Evolutionary conservation across 2,329 filamentous ascomycete species (phyloP).

Genomic region (Cryphonectria radicalis): DNA sequence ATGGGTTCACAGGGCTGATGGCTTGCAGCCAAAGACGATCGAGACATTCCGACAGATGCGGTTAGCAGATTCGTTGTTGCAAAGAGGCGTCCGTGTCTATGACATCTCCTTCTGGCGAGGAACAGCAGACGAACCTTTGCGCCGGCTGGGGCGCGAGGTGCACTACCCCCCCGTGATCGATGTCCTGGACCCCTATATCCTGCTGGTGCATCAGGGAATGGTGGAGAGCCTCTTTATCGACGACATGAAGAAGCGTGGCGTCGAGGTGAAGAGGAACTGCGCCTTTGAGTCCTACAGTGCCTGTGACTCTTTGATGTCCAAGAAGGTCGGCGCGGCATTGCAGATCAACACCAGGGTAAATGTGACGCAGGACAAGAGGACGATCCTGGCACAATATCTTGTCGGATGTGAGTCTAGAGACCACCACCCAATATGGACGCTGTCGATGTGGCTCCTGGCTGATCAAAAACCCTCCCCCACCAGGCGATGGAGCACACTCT

Average conservation of each 20-base stretch:
- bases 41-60: conserved; percentile 76
- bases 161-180: conserved; percentile 69
- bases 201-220: conserved; percentile 74
- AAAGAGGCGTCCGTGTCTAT: conserved; percentile 70
- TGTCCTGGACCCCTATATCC: conserved; percentile 60
- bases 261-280: conserved; percentile 66
- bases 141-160: conserved; percentile 54
- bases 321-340: conserved; percentile 46
- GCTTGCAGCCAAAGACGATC: conserved; percentile 77
- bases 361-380: conserved; percentile 51
- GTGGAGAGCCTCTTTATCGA: conserved; percentile 72
- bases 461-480: conserved; percentile 7
- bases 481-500: conserved; percentile 57
- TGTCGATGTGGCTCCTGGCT: conserved; percentile 17
- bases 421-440: neutral
- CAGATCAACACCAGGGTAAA: conserved; percentile 57
- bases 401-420: conserved; percentile 62
- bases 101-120: conserved; percentile 75
- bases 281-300: conserved; percentile 63
- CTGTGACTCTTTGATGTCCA: conserved; percentile 41
- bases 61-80: conserved; percentile 69
- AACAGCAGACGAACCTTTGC: conserved; percentile 57
- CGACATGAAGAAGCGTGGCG: conserved; percentile 67
- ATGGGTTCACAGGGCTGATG: conserved; percentile 60
- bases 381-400: conserved; percentile 63